Percentiles rank a stretch among this genome's conserved stretches.
Conservation (phyloP, 371 early-diverging fungal genomes). For the Apophysomyces elegans region DNA sequence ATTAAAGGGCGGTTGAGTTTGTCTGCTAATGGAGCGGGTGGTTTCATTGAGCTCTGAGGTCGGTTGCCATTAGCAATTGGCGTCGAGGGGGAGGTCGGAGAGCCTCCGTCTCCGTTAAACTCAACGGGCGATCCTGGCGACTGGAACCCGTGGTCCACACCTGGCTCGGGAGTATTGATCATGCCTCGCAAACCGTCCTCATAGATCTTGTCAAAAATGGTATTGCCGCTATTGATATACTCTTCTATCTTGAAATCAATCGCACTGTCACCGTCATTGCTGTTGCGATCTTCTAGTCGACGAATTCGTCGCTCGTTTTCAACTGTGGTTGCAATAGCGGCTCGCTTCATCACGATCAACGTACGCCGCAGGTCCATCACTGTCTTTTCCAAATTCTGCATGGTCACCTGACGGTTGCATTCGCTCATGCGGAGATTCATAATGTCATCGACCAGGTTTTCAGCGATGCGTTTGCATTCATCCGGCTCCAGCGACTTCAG, state of each 20-base stretch:
- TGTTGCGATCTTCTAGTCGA: conserved; percentile 54
- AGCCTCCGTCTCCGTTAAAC: conserved; percentile 17
- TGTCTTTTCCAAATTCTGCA: conserved; percentile 70
- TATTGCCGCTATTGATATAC: conserved; percentile 50
- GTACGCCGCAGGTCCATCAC: conserved; percentile 75
- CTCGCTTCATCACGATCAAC: conserved; percentile 81
- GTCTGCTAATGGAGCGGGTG: conserved; percentile 14
- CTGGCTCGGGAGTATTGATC: conserved; percentile 44
- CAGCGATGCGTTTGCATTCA: conserved; percentile 74
- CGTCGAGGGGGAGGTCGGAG: conserved; percentile 13
- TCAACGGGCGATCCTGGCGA: conserved; percentile 30
- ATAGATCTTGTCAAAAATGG: conserved; percentile 67
- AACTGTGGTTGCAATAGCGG: conserved; percentile 75
- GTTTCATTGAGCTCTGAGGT: conserved; percentile 9
- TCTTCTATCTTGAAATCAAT: conserved; percentile 52
- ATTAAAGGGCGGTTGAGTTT: conserved; percentile 10
- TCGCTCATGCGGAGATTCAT: conserved; percentile 68
- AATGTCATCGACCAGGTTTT: conserved; percentile 80
- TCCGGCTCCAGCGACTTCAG: conserved; percentile 68
- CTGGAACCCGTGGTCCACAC: conserved; percentile 13
- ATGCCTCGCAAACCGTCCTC: conserved; percentile 60
- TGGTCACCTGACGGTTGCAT: conserved; percentile 64
- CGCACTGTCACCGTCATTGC: conserved; percentile 23
- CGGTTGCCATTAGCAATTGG: conserved; percentile 9
- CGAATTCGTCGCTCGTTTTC: conserved; percentile 82